phyloP scores from a whole-genome alignment of 768 basidiomycete species.

The Gyrodon lividus region DNA sequence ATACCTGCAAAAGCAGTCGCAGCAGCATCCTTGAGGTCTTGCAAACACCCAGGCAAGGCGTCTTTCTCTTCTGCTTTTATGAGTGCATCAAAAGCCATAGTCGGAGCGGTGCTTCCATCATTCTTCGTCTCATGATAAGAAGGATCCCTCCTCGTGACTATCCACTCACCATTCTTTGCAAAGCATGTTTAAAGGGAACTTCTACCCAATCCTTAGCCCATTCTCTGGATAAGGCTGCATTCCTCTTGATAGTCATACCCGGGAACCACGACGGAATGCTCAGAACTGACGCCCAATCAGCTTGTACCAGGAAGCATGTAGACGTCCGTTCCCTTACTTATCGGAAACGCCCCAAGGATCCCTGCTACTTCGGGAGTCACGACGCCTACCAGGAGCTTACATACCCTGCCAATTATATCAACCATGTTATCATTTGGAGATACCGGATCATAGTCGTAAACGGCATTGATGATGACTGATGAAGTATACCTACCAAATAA shows the following conservation, averaged over 20 bases:
- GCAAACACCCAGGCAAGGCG: neutral
- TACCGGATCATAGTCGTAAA: slow-evolving; percentile 18
- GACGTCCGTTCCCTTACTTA: slow-evolving; percentile 1
- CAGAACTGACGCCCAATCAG: slow-evolving; percentile 9
- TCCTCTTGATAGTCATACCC: slow-evolving; percentile 16
- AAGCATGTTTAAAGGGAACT: slow-evolving; percentile 27
- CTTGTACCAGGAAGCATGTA: neutral
- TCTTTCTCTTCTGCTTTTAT: neutral
- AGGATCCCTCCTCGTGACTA: neutral
- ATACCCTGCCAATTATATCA: slow-evolving; percentile 9
- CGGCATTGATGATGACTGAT: slow-evolving; percentile 27
- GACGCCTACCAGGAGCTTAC: neutral
- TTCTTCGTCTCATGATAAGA: neutral
- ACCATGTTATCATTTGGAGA: slow-evolving; percentile 13
- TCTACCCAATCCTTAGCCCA: slow-evolving; percentile 16
- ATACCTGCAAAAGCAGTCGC: slow-evolving; percentile 17
- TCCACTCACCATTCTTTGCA: slow-evolving; percentile 26
- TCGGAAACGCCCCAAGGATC: slow-evolving; percentile 14
- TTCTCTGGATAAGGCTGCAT: slow-evolving; percentile 3
- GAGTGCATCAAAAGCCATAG: slow-evolving; percentile 19
- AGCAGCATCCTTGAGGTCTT: slow-evolving; percentile 15
- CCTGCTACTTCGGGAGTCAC: slow-evolving; percentile 11
- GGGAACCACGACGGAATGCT: slow-evolving; percentile 20
- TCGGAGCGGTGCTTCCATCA: slow-evolving; percentile 9
- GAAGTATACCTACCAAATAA: slow-evolving; percentile 8